phyloP scores from a whole-genome alignment of 331 rosid species.

The Malus hybrid region DNA sequence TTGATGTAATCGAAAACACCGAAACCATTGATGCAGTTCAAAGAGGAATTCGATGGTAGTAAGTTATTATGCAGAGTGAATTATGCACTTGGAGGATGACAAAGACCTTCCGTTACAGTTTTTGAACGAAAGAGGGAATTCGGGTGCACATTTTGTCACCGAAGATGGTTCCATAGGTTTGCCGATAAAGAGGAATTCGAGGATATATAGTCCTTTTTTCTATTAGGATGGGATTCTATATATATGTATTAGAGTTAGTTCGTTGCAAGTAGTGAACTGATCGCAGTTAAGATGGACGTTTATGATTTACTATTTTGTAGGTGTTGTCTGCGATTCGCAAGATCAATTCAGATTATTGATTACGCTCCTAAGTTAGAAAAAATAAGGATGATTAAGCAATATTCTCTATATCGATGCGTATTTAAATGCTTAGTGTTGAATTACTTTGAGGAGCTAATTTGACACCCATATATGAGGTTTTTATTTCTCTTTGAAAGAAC shows the following conservation, averaged over 20 bases:
- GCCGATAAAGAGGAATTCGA: neutral
- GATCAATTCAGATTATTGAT: neutral
- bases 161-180: neutral
- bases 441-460: neutral
- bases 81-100: neutral
- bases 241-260: neutral
- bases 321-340: neutral
- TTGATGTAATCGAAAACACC: neutral
- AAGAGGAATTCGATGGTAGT: neutral
- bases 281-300: neutral
- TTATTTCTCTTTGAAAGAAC: neutral
- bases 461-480: neutral
- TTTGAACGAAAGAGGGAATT: neutral
- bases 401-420: neutral
- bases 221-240: neutral
- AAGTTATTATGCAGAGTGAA: neutral
- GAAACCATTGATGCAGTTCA: neutral
- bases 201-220: neutral
- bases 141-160: neutral
- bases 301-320: neutral
- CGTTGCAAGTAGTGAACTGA: neutral
- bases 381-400: neutral
- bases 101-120: neutral
- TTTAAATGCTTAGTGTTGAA: neutral
- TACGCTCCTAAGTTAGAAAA: neutral